Percentiles rank a stretch among this genome's conserved stretches.
phyloP scores from a whole-genome alignment of 805 yeast species.

The Wickerhamiella bombiphila region DNA sequence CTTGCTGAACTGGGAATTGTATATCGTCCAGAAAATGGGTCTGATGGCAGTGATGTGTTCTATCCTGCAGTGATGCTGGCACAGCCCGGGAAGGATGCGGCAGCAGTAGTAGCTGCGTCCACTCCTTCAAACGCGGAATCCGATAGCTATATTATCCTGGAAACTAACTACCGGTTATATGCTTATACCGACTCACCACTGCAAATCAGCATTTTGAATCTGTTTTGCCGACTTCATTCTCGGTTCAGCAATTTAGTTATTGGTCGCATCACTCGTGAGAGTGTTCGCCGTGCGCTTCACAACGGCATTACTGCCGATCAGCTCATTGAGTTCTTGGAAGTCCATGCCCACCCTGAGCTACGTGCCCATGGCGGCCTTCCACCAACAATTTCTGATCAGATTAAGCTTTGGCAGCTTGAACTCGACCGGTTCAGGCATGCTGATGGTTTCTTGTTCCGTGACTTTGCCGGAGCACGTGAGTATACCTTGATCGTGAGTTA shows the following conservation, averaged over 20 bases:
- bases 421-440: slow-evolving; percentile 78
- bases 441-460: slow-evolving; percentile 78
- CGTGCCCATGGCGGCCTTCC: slow-evolving; percentile 57
- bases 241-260: slow-evolving; percentile 86
- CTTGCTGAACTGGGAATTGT: slow-evolving; percentile 83
- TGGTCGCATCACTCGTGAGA: slow-evolving; percentile 86
- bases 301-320: slow-evolving; percentile 95
- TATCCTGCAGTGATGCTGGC: slow-evolving; percentile 15
- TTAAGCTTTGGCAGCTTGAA: slow-evolving; percentile 90
- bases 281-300: slow-evolving; percentile 64
- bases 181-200: slow-evolving; percentile 89
- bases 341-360: slow-evolving; percentile 94
- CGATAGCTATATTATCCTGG: slow-evolving; percentile 51
- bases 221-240: slow-evolving; percentile 73
- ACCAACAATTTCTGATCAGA: slow-evolving; percentile 94
- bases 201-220: slow-evolving; percentile 80
- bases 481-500: slow-evolving; percentile 57
- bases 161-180: slow-evolving; percentile 84
- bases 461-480: slow-evolving; percentile 65
- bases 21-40: slow-evolving; percentile 25
- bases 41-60: slow-evolving; percentile 21
- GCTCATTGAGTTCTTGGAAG: slow-evolving; percentile 71
- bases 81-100: neutral
- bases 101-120: neutral
- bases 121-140: neutral